Conservation (phyloP, 768 basidiomycete genomes). For the Gelatoporia subvermispora region DNA sequence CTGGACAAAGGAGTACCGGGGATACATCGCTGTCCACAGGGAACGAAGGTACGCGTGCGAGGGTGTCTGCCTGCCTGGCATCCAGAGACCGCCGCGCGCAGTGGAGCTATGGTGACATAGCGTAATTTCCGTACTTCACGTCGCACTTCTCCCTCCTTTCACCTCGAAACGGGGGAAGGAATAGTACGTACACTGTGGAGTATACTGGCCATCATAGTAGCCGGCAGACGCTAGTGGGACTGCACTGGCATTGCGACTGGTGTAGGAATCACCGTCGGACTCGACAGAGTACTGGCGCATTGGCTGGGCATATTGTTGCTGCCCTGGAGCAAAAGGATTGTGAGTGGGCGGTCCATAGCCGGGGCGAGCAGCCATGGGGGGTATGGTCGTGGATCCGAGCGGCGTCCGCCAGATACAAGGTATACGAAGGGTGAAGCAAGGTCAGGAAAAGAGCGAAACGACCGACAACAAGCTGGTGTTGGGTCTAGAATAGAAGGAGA, state of each 20-base stretch:
- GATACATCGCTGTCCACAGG: constrained; percentile 1
- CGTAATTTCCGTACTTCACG: background rate
- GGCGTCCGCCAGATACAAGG: constrained; percentile 4
- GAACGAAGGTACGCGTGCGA: background rate
- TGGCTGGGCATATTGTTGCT: constrained; percentile 22
- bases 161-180: background rate
- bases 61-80: background rate
- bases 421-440: constrained; percentile 6
- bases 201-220: constrained; percentile 24
- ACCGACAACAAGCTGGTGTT: constrained; percentile 27
- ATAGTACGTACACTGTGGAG: constrained; percentile 18
- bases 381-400: constrained; percentile 8
- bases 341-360: constrained; percentile 27
- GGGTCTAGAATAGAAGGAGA: constrained; percentile 30
- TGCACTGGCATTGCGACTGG: constrained; percentile 25
- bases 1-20: constrained; percentile 2
- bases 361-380: constrained; percentile 30
- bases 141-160: background rate
- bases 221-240: constrained; percentile 23
- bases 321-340: constrained; percentile 26
- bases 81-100: constrained; percentile 5
- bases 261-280: constrained; percentile 22
- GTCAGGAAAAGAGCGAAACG: constrained; percentile 19
- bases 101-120: background rate
- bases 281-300: constrained; percentile 24